Evolutionary conservation across 163 green algal species (phyloP).

Genomic region (Coccomyxa subellipsoidea): DNA sequence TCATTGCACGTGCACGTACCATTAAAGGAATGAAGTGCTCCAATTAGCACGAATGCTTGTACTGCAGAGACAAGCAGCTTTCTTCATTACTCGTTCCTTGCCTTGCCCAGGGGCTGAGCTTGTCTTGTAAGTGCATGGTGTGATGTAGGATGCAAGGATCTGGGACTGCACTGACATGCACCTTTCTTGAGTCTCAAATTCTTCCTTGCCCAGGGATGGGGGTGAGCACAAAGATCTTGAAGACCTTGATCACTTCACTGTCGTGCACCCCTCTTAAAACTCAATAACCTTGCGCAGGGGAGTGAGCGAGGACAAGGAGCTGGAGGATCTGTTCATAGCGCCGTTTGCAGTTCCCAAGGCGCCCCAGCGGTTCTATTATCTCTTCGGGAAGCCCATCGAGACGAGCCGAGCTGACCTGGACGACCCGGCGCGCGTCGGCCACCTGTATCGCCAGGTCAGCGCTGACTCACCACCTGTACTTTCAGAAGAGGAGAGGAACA

Average conservation of each 20-base stretch:
- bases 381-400: slow-evolving; percentile 81
- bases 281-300: slow-evolving; percentile 21
- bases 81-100: too few relatives aligned
- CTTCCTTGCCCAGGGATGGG: too few relatives aligned
- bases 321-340: slow-evolving; percentile 64
- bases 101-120: too few relatives aligned
- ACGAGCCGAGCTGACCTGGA: slow-evolving; percentile 41
- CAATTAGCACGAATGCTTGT: neutral
- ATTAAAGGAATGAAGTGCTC: neutral
- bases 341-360: slow-evolving; percentile 57
- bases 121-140: too few relatives aligned
- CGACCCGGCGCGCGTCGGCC: slow-evolving; percentile 11
- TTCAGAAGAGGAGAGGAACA: too few relatives aligned
- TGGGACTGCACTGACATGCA: too few relatives aligned
- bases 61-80: too few relatives aligned
- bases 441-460: slow-evolving; percentile 16
- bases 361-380: slow-evolving; percentile 83
- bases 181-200: too few relatives aligned
- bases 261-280: too few relatives aligned
- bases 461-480: neutral
- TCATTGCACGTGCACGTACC: neutral
- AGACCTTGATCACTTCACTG: too few relatives aligned
- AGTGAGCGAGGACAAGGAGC: neutral
- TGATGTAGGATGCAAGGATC: too few relatives aligned
- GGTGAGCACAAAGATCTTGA: too few relatives aligned